Percentiles rank a stretch among this genome's conserved stretches.
These are phyloP conservation scores for Hamamelis virginiana DNA, from an alignment of 164 flowering plant genomes.

Conservation along the genomic window DNA sequence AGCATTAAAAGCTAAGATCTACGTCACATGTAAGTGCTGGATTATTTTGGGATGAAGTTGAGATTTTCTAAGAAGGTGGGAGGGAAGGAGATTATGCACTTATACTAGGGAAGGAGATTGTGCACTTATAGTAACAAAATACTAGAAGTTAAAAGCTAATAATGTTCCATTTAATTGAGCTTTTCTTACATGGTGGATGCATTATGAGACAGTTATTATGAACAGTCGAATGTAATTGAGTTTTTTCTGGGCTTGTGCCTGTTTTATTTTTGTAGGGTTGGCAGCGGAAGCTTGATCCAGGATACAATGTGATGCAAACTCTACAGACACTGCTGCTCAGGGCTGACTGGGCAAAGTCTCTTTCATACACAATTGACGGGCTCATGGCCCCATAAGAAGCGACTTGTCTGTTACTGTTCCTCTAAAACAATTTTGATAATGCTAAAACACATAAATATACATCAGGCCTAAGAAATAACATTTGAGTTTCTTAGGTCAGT, in stretches of 20 bases:
- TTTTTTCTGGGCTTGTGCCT: neutral
- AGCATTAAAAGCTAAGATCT: neutral
- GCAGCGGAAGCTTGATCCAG: conserved; percentile 81
- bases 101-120: too few relatives aligned
- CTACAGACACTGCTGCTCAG: conserved; percentile 56
- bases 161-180: neutral
- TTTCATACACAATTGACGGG: conserved; percentile 66
- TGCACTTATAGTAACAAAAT: neutral
- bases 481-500: neutral
- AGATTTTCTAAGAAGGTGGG: too few relatives aligned
- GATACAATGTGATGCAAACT: conserved; percentile 62
- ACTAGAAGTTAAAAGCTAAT: neutral
- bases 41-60: neutral
- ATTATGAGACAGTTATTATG: neutral
- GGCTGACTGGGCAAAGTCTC: conserved; percentile 73
- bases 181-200: neutral
- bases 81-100: too few relatives aligned
- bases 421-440: conserved; percentile 29
- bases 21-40: neutral
- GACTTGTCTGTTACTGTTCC: conserved; percentile 3
- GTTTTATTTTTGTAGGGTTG: conserved; percentile 48
- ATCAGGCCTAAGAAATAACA: conserved; percentile 15
- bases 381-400: conserved; percentile 61
- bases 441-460: conserved; percentile 6
- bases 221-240: neutral